phyloP scores from a whole-genome alignment of 2,329 filamentous ascomycete species.

The Fusarium concolor region DNA sequence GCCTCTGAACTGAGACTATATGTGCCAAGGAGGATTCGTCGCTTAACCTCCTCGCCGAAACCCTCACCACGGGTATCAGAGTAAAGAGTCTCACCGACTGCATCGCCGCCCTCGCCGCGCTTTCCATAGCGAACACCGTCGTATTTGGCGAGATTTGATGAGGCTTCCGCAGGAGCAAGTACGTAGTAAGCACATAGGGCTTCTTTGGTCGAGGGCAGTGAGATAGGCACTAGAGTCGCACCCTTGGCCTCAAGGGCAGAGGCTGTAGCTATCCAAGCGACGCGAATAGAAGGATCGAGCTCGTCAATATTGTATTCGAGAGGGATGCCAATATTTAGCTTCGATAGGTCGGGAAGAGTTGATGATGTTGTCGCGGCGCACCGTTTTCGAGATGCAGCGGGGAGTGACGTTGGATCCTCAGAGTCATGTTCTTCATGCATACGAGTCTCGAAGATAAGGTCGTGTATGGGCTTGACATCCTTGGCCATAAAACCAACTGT shows the following conservation, averaged over 20 bases:
- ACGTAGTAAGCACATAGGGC: constrained; percentile 96
- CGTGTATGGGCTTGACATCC: constrained; percentile 62
- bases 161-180: constrained; percentile 92
- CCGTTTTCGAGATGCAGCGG: constrained; percentile 63
- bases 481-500: constrained; percentile 83
- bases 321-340: constrained; percentile 67
- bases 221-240: constrained; percentile 78
- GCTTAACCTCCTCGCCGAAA: constrained; percentile 86
- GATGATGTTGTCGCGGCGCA: constrained; percentile 51
- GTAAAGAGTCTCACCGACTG: constrained; percentile 75
- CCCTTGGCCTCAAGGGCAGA: constrained; percentile 70
- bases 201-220: constrained; percentile 83
- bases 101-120: constrained; percentile 63
- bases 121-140: constrained; percentile 94
- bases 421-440: constrained; percentile 69
- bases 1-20: constrained; percentile 91
- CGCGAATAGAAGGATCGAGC: constrained; percentile 75
- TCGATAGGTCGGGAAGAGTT: constrained; percentile 43
- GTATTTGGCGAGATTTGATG: constrained; percentile 96
- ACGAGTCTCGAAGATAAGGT: constrained; percentile 63
- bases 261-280: constrained; percentile 75
- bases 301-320: constrained; percentile 90
- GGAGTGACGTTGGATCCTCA: constrained; percentile 80
- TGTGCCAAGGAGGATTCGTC: constrained; percentile 87
- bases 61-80: constrained; percentile 77